Evolutionary conservation across 2,329 filamentous ascomycete species (phyloP), one percentile per base, ranked within the genome.

Genomic region (Diplodia sapinea): DNA sequence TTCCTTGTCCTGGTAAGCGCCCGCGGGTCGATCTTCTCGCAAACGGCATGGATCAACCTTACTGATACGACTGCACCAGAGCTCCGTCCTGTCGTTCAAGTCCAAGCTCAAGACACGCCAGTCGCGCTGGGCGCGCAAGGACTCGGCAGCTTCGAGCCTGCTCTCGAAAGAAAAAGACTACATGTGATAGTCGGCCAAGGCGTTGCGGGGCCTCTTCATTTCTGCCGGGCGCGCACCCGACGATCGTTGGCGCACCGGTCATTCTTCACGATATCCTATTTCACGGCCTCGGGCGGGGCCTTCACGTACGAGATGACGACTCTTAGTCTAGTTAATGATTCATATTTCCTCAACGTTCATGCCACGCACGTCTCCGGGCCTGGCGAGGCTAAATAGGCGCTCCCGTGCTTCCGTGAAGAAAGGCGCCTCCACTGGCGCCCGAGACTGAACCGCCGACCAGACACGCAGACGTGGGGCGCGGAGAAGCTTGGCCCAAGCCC

Each of bases 1-100:
- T 63, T 63, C 47, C 47, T 51, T 9, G 31, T 63, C 36, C 59
- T 63, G 59, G 59, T 63, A 38, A 63, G 59, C 36, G 9, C n/a
- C 12, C 29, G n/a, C 57, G 55, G 55, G 36, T 23, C n/a, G 20
- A 59, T 59, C 55, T 29, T 12, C 33, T 23, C 15, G 54, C 31
- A 23, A 51, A 7, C 43, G 38, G 59, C 31, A 63, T 51, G 31
- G 43, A 63, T 63, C 43, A 63, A 23, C 29, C 47, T 38, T 51
- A 63, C 59, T 63, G 59, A 63, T 20, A 26, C 40, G 26, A 43
- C 29, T 9, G 6, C 13, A 2, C 4, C 59, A 63, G 59, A 49
- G 43, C 31, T 38, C 43, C 26, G 59, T 63, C 47, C 36, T 63
- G 31, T 50, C 59, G 11, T 63, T 63, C 59, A 63, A 63, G n/a